These are phyloP conservation scores for Dendrocalamus sinicus DNA, from an alignment of 176 grass and related monocot species.

Conservation along the genomic window DNA sequence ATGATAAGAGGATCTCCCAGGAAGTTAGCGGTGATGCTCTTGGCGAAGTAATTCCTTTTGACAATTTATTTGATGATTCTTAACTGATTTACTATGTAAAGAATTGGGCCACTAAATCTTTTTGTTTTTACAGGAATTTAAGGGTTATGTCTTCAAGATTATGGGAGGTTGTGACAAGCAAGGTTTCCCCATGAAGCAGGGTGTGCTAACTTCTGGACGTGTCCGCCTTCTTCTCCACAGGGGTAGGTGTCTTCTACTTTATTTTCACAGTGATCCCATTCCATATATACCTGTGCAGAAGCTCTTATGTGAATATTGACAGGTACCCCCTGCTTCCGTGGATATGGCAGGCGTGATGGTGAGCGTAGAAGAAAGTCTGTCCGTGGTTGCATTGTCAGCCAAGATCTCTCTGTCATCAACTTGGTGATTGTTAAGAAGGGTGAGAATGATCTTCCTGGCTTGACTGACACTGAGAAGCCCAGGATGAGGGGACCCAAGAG, in stretches of 20 bases:
- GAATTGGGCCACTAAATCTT: neutral
- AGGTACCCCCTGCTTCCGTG: slow-evolving; percentile 92
- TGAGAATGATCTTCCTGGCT: slow-evolving; percentile 81
- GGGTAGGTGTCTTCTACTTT: slow-evolving; percentile 36
- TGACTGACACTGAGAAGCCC: slow-evolving; percentile 85
- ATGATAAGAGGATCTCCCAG: slow-evolving; percentile 91
- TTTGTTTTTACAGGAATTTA: slow-evolving; percentile 70
- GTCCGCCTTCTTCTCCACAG: slow-evolving; percentile 81
- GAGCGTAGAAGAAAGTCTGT: slow-evolving; percentile 87
- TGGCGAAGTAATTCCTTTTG: slow-evolving; percentile 56
- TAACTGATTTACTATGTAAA: neutral
- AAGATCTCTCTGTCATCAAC: slow-evolving; percentile 81
- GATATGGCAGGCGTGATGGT: slow-evolving; percentile 74
- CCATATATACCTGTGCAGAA: neutral
- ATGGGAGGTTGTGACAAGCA: slow-evolving; percentile 96
- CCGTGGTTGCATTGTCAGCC: slow-evolving; percentile 92
- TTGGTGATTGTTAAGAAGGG: slow-evolving; percentile 93
- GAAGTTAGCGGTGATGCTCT: slow-evolving; percentile 78
- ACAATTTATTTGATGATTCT: neutral
- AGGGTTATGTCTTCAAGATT: slow-evolving; percentile 92
- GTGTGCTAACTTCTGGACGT: slow-evolving; percentile 71
- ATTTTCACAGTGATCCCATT: neutral
- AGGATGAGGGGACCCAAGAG: slow-evolving; percentile 97
- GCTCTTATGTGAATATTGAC: neutral
- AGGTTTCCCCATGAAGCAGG: slow-evolving; percentile 94